phyloP scores from a whole-genome alignment of 2,329 filamentous ascomycete genomes.

The Fusarium bactridioides region DNA sequence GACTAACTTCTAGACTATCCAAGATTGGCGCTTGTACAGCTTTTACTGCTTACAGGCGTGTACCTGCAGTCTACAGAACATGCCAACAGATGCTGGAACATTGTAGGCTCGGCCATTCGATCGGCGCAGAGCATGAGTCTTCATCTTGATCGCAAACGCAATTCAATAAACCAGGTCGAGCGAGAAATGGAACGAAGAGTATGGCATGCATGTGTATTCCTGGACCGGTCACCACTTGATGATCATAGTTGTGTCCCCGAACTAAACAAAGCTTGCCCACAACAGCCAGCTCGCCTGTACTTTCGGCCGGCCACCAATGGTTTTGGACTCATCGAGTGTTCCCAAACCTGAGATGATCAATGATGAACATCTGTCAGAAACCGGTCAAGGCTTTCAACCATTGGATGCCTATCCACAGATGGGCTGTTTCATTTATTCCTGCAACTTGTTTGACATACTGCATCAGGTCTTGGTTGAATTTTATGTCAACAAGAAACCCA shows the following conservation, averaged over 20 bases:
- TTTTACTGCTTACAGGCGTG: background rate
- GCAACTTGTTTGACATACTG: background rate
- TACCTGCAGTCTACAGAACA: background rate
- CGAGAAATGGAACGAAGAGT: background rate
- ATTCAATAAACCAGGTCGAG: background rate
- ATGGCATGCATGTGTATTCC: background rate
- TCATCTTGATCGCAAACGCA: background rate
- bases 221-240: background rate
- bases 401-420: background rate
- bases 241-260: accelerated
- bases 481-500: background rate
- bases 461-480: background rate
- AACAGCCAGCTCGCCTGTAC: background rate
- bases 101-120: background rate
- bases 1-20: background rate
- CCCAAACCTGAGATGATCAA: background rate
- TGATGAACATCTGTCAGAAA: background rate
- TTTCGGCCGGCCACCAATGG: background rate
- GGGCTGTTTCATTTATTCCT: background rate
- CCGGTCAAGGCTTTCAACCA: background rate
- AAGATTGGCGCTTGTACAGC: background rate
- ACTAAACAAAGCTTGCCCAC: background rate
- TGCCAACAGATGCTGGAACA: background rate
- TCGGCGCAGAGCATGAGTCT: background rate
- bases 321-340: background rate